Base-by-base conservation (phyloP, 768 basidiomycete genomes). In the Cystofilobasidium bisporidii region DNA sequence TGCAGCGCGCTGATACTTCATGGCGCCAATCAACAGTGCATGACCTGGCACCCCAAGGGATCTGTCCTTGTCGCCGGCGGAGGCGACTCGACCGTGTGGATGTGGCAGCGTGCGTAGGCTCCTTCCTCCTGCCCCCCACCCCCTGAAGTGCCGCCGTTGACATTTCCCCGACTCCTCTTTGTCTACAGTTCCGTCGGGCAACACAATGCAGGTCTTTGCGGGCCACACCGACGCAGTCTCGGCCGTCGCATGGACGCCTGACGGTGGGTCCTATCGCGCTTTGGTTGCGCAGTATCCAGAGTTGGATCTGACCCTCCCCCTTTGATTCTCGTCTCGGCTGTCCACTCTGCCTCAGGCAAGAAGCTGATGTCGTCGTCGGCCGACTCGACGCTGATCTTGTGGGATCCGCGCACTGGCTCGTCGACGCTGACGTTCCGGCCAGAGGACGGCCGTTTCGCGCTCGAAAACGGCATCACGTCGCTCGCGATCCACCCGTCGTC, bases 21-120 rank as follows among this genome's bases (percentile, higher is more conserved):
- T n/a, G n/a, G n/a, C n/a, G n/a, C n/a, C n/a, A n/a, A n/a, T n/a
- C n/a, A n/a, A 0, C 63, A 97, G 93, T 97, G 90, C 83, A 74
- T 98, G 60, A 81, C 85, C 79, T 99, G 94, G 94, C 96, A 99
- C 80, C 96, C 96, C 0, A 93, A 86, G 75, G 96, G 93, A 8
- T 78, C 81, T 45, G 87, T 94, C 2, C 82, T 99, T 0, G 81
- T 97, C 6, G 91, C 89, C 0, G 96, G 96, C 48, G 87, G 89
- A 11, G 90, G 94, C 72, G 94, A 98, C 77, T 83, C 87, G 10
- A 94, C 89, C 0, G 85, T 91, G 30, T 99, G 96, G 96, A 80
- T 99, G 71, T 99, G 92, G 92, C 91, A 97, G 80, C 79, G 94
- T 96, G 77, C 72, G 87, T 78, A n/a, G n/a, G n/a, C n/a, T n/a